Base-by-base conservation (phyloP, 1,284 basidiomycete species). In the Termitomyces sp. region DNA sequence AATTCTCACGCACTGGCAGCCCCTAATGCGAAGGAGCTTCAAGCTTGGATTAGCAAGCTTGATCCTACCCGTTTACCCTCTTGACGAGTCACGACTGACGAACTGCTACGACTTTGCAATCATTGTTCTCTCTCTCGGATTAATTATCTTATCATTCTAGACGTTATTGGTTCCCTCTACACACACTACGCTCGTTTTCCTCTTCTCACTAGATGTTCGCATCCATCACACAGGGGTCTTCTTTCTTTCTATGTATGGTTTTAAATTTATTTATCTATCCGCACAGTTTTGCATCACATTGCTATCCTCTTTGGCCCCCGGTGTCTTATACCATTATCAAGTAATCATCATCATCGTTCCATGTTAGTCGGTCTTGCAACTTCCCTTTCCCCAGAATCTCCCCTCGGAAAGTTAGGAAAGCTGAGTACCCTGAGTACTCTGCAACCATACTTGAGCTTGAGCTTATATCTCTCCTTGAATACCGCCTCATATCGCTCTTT, bases 1-100 rank as follows among this genome's bases (percentile, higher is more conserved):
- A 95, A 96, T 67, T 93, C 91, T 31, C 89, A 93, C 71, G 89
- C 91, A 34, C 77, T 95, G 13, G 86, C 89, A 28, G 91, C 93
- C 33, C 79, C 83, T 3, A 90, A 76, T 61, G 69, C 76, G 56
- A 93, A 90, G 71, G 93, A 96, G 65, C 75, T 92, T 54, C 83
- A 84, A 58, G 80, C 84, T 63, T 95, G 92, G 92, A 85, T 82
- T 62, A 76, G 78, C 56, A 91, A 88, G 68, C 71, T 91, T 60
- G 89, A 91, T 69, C 89, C 88, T 48, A 90, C 87, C 59, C 79
- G 86, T 61, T 69, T 76, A 58, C 68, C 72, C 39, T 66, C 71
- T 53, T 80, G 70, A 75, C 61, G 53, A 37, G 35, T 37, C 35
- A 37, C 18, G 7, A 59, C 50, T 49, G 24, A 56, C 49, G 49